A percentile compares a stretch with the other conserved stretches of the same genome.
phyloP scores from a whole-genome alignment of 371 early-diverging fungal species.

The Coemansia sp. region DNA sequence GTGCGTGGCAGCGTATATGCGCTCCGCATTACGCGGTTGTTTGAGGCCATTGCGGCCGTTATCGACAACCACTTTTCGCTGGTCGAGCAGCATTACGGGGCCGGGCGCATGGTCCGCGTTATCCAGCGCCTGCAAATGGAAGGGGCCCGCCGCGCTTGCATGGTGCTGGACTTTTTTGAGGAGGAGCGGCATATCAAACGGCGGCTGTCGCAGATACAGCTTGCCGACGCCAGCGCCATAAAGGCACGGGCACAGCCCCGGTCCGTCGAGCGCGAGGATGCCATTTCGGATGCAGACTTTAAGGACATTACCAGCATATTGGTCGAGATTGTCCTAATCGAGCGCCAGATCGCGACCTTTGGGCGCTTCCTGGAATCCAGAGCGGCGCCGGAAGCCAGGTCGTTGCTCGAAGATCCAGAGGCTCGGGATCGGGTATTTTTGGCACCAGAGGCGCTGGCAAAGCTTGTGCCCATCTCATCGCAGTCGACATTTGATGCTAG shows the following conservation, averaged over 20 bases:
- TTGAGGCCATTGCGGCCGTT: conserved; percentile 82
- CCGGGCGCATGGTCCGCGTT: conserved; percentile 82
- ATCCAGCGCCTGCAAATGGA: conserved; percentile 86
- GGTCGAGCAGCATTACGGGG: conserved; percentile 73
- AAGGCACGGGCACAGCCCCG: too few relatives aligned
- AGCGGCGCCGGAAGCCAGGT: conserved; percentile 50
- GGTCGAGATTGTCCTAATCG: conserved; percentile 75
- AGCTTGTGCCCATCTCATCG: conserved; percentile 17
- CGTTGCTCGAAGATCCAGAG: conserved; percentile 4
- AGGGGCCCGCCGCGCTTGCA: conserved; percentile 72
- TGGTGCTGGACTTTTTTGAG: conserved; percentile 73
- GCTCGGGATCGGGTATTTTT: conserved; percentile 11
- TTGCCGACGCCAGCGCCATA: conserved; percentile 7
- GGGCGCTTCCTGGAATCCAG: conserved; percentile 72
- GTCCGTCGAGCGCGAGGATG: conserved; percentile 12
- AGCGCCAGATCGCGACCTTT: conserved; percentile 75
- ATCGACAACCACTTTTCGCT: conserved; percentile 82
- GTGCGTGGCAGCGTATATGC: conserved; percentile 33
- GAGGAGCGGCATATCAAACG: conserved; percentile 68
- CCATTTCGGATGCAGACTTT: conserved; percentile 63
- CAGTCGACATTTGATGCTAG: conserved; percentile 6
- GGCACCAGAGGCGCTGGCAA: conserved; percentile 8
- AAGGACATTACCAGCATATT: conserved; percentile 70
- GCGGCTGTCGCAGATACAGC: conserved; percentile 56
- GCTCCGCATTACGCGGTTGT: conserved; percentile 73